Evolutionary conservation across 1,139 yeast species (phyloP).

Genomic region (Lodderomyces pseudojiufengensis): DNA sequence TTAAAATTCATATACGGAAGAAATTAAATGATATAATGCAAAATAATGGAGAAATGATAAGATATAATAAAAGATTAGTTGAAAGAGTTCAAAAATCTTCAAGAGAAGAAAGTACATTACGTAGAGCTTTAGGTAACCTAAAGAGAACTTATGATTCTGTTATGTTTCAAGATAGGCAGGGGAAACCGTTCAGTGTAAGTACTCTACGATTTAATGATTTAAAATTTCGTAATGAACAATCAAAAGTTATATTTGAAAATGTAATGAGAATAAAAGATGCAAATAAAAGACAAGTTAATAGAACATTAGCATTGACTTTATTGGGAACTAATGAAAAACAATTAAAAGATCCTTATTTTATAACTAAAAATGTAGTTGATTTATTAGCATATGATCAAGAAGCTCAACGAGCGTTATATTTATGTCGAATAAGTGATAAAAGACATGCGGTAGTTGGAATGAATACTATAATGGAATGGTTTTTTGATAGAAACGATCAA

Average conservation of each 20-base stretch:
- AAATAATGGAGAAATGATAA: constrained; percentile 2
- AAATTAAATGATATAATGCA: constrained; percentile 2
- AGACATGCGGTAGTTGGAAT: constrained; percentile 54
- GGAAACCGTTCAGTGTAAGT: constrained; percentile 11
- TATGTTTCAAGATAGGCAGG: constrained; percentile 14
- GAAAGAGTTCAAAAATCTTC: not conserved
- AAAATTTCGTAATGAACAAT: constrained; percentile 15
- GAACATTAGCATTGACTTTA: constrained; percentile 44
- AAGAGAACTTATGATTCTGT: constrained; percentile 17
- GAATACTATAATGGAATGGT: constrained; percentile 55
- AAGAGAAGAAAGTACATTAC: not conserved
- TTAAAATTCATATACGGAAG: constrained; percentile 1
- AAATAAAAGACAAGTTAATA: constrained; percentile 32
- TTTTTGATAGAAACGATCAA: constrained; percentile 38
- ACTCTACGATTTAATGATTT: constrained; percentile 22
- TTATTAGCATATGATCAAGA: constrained; percentile 47
- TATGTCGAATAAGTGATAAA: constrained; percentile 45
- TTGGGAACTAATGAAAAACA: constrained; percentile 58
- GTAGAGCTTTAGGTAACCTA: not conserved
- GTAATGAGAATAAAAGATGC: constrained; percentile 24
- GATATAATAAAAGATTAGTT: constrained; percentile 6
- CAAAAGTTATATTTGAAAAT: constrained; percentile 28
- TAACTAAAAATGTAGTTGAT: constrained; percentile 49
- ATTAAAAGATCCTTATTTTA: constrained; percentile 51
- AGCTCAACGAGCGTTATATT: constrained; percentile 48